Evolutionary conservation across 2,329 filamentous ascomycete species (phyloP).

Genomic region (Clonostachys rhizophaga): DNA sequence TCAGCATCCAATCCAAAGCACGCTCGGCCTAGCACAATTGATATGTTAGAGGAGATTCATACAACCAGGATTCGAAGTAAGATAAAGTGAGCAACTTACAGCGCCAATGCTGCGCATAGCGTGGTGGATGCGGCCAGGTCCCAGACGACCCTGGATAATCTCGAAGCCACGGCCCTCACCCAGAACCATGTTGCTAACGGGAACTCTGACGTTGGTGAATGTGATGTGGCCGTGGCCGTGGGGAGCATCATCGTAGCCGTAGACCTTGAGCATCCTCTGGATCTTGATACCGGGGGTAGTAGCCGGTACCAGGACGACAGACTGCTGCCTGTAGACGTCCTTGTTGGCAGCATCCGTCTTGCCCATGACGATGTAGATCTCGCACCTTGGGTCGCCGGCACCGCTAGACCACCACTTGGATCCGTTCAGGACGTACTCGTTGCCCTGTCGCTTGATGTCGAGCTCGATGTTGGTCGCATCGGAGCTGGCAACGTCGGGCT

Average conservation of each 20-base stretch:
- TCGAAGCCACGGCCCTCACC: constrained; percentile 94
- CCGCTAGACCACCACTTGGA: constrained; percentile 99
- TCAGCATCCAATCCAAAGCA: constrained; percentile 91
- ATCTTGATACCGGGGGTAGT: constrained; percentile 83
- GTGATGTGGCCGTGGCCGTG: constrained; percentile 93
- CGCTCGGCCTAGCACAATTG: constrained; percentile 59
- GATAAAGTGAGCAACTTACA: constrained; percentile 29
- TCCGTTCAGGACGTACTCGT: constrained; percentile 89
- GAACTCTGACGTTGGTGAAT: constrained; percentile 88
- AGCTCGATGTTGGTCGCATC: constrained; percentile 93
- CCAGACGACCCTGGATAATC: constrained; percentile 95
- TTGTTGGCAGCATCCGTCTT: constrained; percentile 75
- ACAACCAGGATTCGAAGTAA: background rate
- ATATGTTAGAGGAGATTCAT: background rate
- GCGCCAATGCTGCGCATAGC: constrained; percentile 93
- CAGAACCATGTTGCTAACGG: constrained; percentile 77
- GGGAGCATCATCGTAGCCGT: constrained; percentile 96
- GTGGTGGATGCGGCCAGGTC: constrained; percentile 95
- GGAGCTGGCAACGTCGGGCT: constrained; percentile 81
- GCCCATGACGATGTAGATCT: constrained; percentile 95
- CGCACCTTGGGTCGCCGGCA: constrained; percentile 86
- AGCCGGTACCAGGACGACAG: constrained; percentile 83
- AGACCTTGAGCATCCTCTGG: constrained; percentile 88
- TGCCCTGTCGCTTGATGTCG: constrained; percentile 74
- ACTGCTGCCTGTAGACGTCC: constrained; percentile 85